phyloP scores from a whole-genome alignment of 83 land plant genomes.

The Picea mariana region DNA sequence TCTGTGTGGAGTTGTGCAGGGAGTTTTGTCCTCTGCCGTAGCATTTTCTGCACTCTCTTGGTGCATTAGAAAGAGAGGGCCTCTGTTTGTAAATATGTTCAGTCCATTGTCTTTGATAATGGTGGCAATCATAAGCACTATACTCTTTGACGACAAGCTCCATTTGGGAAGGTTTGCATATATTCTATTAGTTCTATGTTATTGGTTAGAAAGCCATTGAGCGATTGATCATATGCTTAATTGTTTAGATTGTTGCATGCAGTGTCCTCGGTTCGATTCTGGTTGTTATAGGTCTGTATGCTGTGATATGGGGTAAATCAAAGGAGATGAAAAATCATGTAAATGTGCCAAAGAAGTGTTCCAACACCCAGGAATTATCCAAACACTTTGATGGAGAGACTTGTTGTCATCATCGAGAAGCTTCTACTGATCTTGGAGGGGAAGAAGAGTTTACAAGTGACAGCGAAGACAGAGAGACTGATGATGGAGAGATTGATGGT shows the following conservation, averaged over 20 bases:
- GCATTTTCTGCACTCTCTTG: constrained; percentile 28
- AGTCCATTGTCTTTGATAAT: constrained; percentile 43
- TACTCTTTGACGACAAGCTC: constrained; percentile 36
- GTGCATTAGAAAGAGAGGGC: constrained; percentile 46
- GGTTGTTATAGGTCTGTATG: constrained; percentile 49
- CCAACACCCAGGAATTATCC: background rate
- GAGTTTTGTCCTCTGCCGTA: constrained; percentile 36
- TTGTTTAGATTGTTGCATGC: background rate
- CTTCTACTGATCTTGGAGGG: too few species aligned
- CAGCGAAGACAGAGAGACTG: too few species aligned
- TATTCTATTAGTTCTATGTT: background rate
- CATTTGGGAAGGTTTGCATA: constrained; percentile 37
- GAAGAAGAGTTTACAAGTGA: too few species aligned
- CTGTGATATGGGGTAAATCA: constrained; percentile 62
- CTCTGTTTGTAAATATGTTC: constrained; percentile 43
- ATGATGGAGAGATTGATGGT: too few species aligned
- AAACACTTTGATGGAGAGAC: background rate
- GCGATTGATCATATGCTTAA: too few species aligned
- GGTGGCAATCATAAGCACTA: constrained; percentile 35
- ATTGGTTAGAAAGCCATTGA: too few species aligned
- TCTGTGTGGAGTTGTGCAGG: constrained; percentile 26
- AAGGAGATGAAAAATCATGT: constrained; percentile 14
- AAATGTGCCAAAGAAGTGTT: background rate
- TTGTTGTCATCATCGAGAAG: too few species aligned
- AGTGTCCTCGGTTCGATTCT: constrained; percentile 52